Conservation (phyloP, 1,139 yeast genomes). For the Yamadazyma aaseri region DNA sequence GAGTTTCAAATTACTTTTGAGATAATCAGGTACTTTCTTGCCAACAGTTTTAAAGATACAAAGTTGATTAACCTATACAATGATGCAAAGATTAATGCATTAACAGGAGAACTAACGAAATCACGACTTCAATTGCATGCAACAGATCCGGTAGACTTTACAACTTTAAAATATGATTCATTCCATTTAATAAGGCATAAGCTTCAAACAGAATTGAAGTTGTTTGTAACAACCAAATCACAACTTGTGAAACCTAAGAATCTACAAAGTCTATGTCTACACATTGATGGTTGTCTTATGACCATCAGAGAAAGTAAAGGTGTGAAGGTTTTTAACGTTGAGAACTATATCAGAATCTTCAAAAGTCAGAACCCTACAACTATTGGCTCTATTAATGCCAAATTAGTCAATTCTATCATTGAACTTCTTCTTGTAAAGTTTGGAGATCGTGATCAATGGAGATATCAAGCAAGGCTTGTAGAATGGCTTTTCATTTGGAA, state of each 20-base stretch:
- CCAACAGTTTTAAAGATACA: conserved; percentile 19
- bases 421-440: conserved; percentile 22
- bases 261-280: conserved; percentile 16
- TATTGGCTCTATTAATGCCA: conserved; percentile 19
- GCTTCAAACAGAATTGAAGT: conserved; percentile 20
- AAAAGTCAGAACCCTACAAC: conserved; percentile 4
- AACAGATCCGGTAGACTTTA: conserved; percentile 8
- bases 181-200: conserved; percentile 35
- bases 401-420: conserved; percentile 27
- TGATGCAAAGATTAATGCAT: conserved; percentile 19
- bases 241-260: conserved; percentile 20
- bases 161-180: conserved; percentile 15
- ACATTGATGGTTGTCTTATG: conserved; percentile 18
- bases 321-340: conserved; percentile 13
- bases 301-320: conserved; percentile 11
- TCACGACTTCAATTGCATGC: conserved; percentile 14
- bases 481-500: conserved; percentile 20
- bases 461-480: conserved; percentile 18
- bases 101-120: conserved; percentile 23
- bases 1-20: conserved; percentile 27
- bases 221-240: conserved; percentile 24
- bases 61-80: conserved; percentile 26
- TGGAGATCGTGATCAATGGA: conserved; percentile 24
- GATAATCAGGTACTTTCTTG: conserved; percentile 30
- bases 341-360: conserved; percentile 13